Conservation (phyloP, 2,329 filamentous ascomycete genomes). For the Penicillium polonicum region DNA sequence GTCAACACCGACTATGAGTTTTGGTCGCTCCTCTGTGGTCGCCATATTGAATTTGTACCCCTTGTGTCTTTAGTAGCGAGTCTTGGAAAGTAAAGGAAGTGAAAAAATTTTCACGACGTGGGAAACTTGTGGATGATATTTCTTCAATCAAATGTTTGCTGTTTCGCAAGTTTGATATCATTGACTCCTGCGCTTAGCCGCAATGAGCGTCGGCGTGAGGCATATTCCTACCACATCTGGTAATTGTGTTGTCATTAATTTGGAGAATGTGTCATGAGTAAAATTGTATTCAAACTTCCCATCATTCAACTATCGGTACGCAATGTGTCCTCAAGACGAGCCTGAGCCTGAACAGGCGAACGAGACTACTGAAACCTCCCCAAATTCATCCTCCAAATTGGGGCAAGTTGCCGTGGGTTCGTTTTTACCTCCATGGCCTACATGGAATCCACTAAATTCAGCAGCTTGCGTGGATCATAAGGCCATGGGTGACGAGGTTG, state of each 20-base stretch:
- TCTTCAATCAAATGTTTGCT: neutral
- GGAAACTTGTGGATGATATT: too few species aligned
- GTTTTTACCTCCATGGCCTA: neutral
- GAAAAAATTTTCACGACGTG: neutral
- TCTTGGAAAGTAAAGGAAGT: neutral
- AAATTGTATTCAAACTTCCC: neutral
- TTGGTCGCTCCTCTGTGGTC: neutral
- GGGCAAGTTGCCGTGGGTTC: neutral
- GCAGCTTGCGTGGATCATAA: neutral
- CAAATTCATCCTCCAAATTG: neutral
- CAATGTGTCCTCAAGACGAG: neutral
- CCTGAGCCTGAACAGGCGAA: neutral
- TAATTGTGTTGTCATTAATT: neutral
- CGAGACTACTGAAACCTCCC: neutral
- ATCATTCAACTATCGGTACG: neutral
- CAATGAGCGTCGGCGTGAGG: neutral
- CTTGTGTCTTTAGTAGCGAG: neutral
- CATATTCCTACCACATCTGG: neutral
- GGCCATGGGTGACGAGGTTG: neutral
- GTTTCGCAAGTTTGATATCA: constrained; percentile 4
- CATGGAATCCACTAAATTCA: neutral
- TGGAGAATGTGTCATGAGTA: neutral
- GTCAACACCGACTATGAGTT: constrained; percentile 28
- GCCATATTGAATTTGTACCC: neutral
- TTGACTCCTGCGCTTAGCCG: neutral